Percentiles rank a stretch among this genome's conserved stretches.
phyloP scores from a whole-genome alignment of 2,329 filamentous ascomycete species.

The Penicillium olsonii region DNA sequence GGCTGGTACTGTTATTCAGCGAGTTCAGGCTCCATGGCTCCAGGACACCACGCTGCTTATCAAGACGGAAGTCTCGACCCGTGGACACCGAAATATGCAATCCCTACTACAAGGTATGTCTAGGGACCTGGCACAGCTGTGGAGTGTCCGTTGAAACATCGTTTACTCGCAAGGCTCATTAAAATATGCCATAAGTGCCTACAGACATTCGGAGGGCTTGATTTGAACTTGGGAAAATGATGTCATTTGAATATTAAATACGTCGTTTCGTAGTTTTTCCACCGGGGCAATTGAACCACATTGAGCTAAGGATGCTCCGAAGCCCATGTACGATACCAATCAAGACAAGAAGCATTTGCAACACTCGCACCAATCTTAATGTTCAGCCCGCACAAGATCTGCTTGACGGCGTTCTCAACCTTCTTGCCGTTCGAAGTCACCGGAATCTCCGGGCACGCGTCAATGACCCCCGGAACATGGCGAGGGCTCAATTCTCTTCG shows the following conservation, averaged over 20 bases:
- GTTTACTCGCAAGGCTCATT: no score
- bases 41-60: no score
- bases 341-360: slow-evolving; percentile 84
- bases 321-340: slow-evolving; percentile 85
- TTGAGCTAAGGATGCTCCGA: slow-evolving; percentile 45
- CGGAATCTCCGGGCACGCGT: slow-evolving; percentile 82
- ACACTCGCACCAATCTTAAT: slow-evolving; percentile 90
- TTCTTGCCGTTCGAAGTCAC: slow-evolving; percentile 96
- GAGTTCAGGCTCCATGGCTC: no score
- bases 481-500: slow-evolving; percentile 79
- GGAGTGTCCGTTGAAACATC: no score
- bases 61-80: not conserved
- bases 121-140: no score
- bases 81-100: no score
- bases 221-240: not conserved
- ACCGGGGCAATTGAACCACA: no score
- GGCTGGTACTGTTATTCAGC: no score
- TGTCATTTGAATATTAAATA: not conserved
- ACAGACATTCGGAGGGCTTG: no score
- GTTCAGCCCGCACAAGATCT: slow-evolving; percentile 84
- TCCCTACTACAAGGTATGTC: no score
- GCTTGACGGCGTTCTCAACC: slow-evolving; percentile 95
- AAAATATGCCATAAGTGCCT: no score
- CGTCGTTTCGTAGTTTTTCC: no score
- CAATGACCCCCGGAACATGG: slow-evolving; percentile 83